Conservation (phyloP, 257 asterid genomes). For the Salvia splendens region DNA sequence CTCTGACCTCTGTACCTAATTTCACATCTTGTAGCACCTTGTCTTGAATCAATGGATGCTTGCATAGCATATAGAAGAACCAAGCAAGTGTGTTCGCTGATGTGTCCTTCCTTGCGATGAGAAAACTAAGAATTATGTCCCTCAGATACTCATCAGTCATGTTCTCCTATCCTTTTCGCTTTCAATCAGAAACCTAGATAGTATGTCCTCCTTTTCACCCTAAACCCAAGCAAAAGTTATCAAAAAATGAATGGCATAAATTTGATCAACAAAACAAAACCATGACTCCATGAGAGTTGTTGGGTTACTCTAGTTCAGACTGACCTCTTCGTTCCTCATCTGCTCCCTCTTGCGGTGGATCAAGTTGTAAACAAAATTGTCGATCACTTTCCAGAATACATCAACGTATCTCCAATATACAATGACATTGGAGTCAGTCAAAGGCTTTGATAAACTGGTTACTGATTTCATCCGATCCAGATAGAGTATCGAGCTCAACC, state of each 20-base stretch:
- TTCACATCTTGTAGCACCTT: constrained; percentile 48
- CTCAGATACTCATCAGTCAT: constrained; percentile 50
- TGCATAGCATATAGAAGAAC: constrained; percentile 65
- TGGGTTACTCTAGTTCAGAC: constrained; percentile 16
- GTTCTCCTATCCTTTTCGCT: constrained; percentile 37
- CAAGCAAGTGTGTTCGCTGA: constrained; percentile 57
- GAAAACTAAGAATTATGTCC: constrained; percentile 53
- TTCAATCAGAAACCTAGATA: constrained; percentile 55
- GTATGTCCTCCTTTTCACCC: constrained; percentile 49
- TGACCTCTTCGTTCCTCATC: constrained; percentile 42
- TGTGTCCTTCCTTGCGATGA: constrained; percentile 63
- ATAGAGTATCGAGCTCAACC: constrained; percentile 54
- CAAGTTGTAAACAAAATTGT: constrained; percentile 47
- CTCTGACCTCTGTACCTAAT: constrained; percentile 29
- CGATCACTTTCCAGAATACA: constrained; percentile 54
- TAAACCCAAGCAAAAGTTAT: constrained; percentile 10
- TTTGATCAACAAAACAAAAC: not conserved
- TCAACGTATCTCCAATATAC: constrained; percentile 56
- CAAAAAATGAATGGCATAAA: not conserved
- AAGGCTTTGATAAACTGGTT: constrained; percentile 49
- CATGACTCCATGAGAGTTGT: not conserved
- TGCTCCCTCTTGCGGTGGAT: constrained; percentile 48
- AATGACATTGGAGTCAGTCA: constrained; percentile 55
- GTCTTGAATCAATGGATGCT: constrained; percentile 50
- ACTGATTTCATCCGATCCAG: constrained; percentile 49